Evolutionary conservation across 177 flowering plant species (phyloP), one percentile per base, ranked within the genome.

Genomic region (Vitis hybrid): DNA sequence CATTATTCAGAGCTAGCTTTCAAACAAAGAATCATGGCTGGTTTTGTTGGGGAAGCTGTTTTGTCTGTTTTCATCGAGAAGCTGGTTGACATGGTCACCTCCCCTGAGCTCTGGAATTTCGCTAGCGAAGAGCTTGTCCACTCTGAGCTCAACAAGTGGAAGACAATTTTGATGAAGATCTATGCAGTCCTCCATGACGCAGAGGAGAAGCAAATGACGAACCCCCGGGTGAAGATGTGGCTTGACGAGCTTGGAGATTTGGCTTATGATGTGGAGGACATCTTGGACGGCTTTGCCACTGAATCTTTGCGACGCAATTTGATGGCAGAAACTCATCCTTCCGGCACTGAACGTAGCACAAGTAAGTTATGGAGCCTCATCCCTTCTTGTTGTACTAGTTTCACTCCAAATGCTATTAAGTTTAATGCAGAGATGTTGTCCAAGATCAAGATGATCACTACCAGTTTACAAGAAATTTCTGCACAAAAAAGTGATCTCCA

Each of bases 111-210:
- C 46, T 7, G 6, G 7, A 5, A 35, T 7, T 67, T 56, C 32
- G 54, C 56, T 18, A 59, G 12, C 2, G 18, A 40, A 11, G 8
- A 32, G 6, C 21, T 40, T 17, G 46, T 60, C 60, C 4, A n/a
- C 1, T 6, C 64, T 5, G 15, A 35, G 1, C n/a, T 70, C 9
- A 24, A 60, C 52, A 67, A 72, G 11, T 65, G 32, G 64, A 51
- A 75, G 64, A 55, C 4, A 17, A 52, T 58, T 3, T 6, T 69
- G 27, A 10, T 60, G 48, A 48, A 58, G 3, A 58, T 52, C 3
- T 3, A 66, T 7, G 61, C 58, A 1, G 70, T 75, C 50, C 62
- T 70, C 2, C 46, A 17, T 1, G 78, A 75, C 56, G 74, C 78
- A 3, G 78, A 62, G 57, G 71, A 66, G 62, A 68, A 72, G 72